Evolutionary conservation across 2,329 filamentous ascomycete species (phyloP), one percentile per base, ranked within the genome.

Genomic region (Thelonectria olida): DNA sequence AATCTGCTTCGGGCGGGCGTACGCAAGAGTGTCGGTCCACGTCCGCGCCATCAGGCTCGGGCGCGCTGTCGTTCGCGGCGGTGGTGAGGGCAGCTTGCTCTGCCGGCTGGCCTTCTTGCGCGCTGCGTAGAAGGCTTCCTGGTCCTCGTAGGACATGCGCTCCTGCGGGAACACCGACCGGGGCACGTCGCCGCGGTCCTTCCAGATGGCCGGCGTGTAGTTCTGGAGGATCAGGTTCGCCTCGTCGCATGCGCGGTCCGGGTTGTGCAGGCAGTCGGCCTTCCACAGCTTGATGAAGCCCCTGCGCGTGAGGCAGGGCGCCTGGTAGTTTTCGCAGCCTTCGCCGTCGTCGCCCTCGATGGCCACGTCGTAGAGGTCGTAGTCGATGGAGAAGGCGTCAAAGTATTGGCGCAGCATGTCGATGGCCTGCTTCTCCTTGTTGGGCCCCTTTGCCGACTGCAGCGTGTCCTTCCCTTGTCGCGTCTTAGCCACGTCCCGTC

Each of bases 251-350:
- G 38, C 22, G 10, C 13, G 36, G 23, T 19, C 44, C 12, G 45
- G 50, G 25, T 54, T 38, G 27, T 36, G 17, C 13, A 45, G 38
- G 17, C 7, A 5, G 20, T 54, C 44, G 10, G 38, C 28, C 38
- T 54, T 50, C 44, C 57, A 54, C 4, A 28, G 22, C 36, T 50
- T 48, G 22, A 60, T 54, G 38, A 54, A 60, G n/a, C 45, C 53
- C 9, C 22, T 20, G n/a, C 27, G 44, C 12, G 51, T 54, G 25
- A 50, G 45, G 45, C 50, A 48, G 2, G 49, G 41, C 23, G 36
- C 53, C 13, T 50, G 27, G n/a, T 28, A 49, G 13, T 34, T 27
- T 5, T 45, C 41, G 41, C 9, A 10, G 28, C 20, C 20, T 13
- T 45, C 22, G 20, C 5, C 3, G 9, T 20, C 34, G 15, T 41